These are phyloP conservation scores for Neoascochyta sp. DNA, from an alignment of 2,329 filamentous ascomycete species.

Conservation along the genomic window DNA sequence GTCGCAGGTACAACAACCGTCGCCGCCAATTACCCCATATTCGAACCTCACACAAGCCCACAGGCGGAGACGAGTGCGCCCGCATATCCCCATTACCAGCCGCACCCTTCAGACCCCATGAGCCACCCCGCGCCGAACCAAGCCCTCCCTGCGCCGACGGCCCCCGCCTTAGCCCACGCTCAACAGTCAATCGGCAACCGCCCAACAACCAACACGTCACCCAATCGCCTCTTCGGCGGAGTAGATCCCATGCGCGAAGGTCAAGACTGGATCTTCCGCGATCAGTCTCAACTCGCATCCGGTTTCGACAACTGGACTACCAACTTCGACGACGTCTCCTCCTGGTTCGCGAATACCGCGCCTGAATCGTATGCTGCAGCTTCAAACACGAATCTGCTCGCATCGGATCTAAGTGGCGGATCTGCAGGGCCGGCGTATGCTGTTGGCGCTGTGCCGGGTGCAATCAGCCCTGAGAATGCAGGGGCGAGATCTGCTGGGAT, in stretches of 20 bases:
- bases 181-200: slow-evolving; percentile 27
- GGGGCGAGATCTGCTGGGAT: slow-evolving; percentile 4
- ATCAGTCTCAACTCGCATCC: slow-evolving; percentile 58
- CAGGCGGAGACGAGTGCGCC: too few species aligned
- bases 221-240: slow-evolving; percentile 55
- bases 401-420: too few species aligned
- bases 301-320: slow-evolving; percentile 61
- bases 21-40: too few species aligned
- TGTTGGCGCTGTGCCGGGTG: slow-evolving; percentile 12
- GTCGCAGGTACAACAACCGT: slow-evolving; percentile 5
- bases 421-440: too few species aligned
- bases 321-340: slow-evolving; percentile 28
- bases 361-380: slow-evolving; percentile 5
- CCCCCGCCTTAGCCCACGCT: slow-evolving; percentile 21
- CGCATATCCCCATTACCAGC: too few species aligned
- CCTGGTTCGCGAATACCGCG: slow-evolving; percentile 23
- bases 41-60: too few species aligned
- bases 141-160: slow-evolving; percentile 7
- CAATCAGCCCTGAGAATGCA: slow-evolving; percentile 9
- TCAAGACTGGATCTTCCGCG: slow-evolving; percentile 59
- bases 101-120: slow-evolving; percentile 15
- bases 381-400: slow-evolving; percentile 13
- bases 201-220: slow-evolving; percentile 38
- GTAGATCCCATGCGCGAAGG: slow-evolving; percentile 60
- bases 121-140: slow-evolving; percentile 18